phyloP scores from a whole-genome alignment of 2,329 filamentous ascomycete species.

The Xylaria sp. region DNA sequence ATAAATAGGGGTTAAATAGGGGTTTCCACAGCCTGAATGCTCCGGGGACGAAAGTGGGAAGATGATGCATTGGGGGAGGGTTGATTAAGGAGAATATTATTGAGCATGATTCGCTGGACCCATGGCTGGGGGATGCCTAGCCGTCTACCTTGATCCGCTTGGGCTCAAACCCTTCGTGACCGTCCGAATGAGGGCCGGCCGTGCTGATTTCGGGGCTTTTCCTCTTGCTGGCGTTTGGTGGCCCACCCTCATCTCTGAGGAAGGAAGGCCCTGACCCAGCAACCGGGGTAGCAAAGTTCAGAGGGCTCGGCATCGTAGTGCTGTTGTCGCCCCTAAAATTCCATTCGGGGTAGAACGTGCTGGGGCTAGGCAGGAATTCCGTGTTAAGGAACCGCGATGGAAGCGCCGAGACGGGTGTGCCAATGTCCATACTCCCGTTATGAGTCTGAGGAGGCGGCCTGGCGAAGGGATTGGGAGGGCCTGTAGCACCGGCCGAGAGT shows the following conservation, averaged over 20 bases:
- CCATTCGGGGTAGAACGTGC: slow-evolving; percentile 93
- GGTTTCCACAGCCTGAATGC: slow-evolving; percentile 4
- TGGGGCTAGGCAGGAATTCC: slow-evolving; percentile 88
- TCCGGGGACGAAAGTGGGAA: slow-evolving; percentile 23
- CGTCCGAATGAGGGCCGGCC: slow-evolving; percentile 54
- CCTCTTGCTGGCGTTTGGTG: slow-evolving; percentile 56
- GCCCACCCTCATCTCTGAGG: slow-evolving; percentile 63
- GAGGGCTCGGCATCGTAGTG: slow-evolving; percentile 89
- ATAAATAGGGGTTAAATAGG: background rate
- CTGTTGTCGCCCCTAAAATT: slow-evolving; percentile 75
- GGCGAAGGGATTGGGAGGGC: slow-evolving; percentile 95
- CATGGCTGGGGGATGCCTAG: too few relatives aligned
- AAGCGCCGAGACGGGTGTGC: slow-evolving; percentile 92
- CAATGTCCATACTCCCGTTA: slow-evolving; percentile 64
- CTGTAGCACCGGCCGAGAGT: slow-evolving; percentile 88
- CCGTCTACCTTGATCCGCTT: slow-evolving; percentile 65
- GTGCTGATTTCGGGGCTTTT: slow-evolving; percentile 65
- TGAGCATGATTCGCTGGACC: too few relatives aligned
- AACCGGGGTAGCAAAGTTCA: slow-evolving; percentile 90
- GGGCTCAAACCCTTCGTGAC: slow-evolving; percentile 57
- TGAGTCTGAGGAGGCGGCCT: slow-evolving; percentile 80
- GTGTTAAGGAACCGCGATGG: slow-evolving; percentile 91
- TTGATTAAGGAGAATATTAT: background rate
- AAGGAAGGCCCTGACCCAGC: slow-evolving; percentile 71
- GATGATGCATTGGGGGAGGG: slow-evolving; percentile 16